Conservation (phyloP, 257 asterid genomes). For the Solanum lignicaule region DNA sequence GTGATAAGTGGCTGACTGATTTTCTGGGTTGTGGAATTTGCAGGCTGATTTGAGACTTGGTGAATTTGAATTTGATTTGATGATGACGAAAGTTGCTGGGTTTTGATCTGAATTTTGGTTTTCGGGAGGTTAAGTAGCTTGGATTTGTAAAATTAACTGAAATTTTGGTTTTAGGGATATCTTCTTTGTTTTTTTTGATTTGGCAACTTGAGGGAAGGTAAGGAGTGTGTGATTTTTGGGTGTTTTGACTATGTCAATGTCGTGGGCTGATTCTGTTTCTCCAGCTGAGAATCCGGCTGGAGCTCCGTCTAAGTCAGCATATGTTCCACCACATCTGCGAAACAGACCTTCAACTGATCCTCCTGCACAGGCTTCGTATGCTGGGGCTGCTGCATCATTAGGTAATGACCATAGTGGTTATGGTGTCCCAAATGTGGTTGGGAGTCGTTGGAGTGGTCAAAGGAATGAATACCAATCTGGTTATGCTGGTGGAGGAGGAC, state of each 20-base stretch:
- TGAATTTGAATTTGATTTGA: background rate
- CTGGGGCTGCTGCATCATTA: conserved; percentile 10
- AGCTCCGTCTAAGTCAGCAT: conserved; percentile 14
- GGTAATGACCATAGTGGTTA: conserved; percentile 26
- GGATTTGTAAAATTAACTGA: background rate
- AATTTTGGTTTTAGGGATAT: background rate
- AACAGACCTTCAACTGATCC: conserved; percentile 24
- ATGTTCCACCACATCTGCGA: conserved; percentile 45
- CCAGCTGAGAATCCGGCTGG: conserved; percentile 10
- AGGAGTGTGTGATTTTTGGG: background rate
- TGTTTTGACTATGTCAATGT: conserved; percentile 14
- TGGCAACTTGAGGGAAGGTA: background rate
- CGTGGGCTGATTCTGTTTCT: conserved; percentile 24
- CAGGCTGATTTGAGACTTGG: background rate
- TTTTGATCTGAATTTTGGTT: conserved; percentile 2
- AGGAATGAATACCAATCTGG: conserved; percentile 10
- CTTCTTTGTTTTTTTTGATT: background rate
- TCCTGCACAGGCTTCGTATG: conserved; percentile 27
- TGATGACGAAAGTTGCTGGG: background rate
- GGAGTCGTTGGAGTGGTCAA: conserved; percentile 21
- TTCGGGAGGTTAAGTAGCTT: background rate
- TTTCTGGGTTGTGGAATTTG: background rate
- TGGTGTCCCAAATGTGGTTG: conserved; percentile 25
- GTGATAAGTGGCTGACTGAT: background rate
- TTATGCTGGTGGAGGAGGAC: conserved; percentile 8